Base-by-base conservation (phyloP, 306 rosid genomes). In the Lathyrus tuberosus region DNA sequence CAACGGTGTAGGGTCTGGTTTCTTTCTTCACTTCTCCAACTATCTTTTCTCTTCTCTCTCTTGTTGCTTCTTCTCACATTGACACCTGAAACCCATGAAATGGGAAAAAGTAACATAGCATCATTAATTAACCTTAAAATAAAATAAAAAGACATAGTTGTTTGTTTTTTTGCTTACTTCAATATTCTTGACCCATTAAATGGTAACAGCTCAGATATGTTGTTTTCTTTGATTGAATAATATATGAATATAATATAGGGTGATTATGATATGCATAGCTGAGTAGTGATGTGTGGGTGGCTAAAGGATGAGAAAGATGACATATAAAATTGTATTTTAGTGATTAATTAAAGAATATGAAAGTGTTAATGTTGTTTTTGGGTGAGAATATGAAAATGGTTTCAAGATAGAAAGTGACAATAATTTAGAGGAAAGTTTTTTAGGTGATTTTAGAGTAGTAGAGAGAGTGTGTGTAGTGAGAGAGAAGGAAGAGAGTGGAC, bases 11-110 rank as follows among this genome's bases (percentile, higher is more conserved):
- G 66, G 76, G 84, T 78, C 82, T 69, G 62, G 62, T 80, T 60
- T 40, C 71, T 80, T 60, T 40, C 71, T 72, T 67, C 37, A 18
- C 67, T 28, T 69, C 62, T 69, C 62, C 40, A 68, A 51, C 51
- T 67, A 57, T 15, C 24, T 56, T 52, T 44, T 69, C 57, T 61
- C 58, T 74, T 15, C 78, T 65, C 47, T 74, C 52, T 14, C 54
- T 49, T 52, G 30, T 49, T 28, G 41, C 43, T 66, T 59, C 63
- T 74, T 68, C 66, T 70, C 53, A 52, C 71, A 49, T 72, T 59
- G 72, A 70, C 85, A 82, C 74, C 81, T 74, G 78, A 85, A 88
- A 84, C 65, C 88, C 86, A 82, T 78, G 85, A 71, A 70, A 70
- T 54, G 72, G 15, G 12, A 56, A 74, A 66, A 73, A 71, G 72